Evolutionary conservation across 306 rosid species (phyloP).

Genomic region (Sphenostylis stenocarpa): DNA sequence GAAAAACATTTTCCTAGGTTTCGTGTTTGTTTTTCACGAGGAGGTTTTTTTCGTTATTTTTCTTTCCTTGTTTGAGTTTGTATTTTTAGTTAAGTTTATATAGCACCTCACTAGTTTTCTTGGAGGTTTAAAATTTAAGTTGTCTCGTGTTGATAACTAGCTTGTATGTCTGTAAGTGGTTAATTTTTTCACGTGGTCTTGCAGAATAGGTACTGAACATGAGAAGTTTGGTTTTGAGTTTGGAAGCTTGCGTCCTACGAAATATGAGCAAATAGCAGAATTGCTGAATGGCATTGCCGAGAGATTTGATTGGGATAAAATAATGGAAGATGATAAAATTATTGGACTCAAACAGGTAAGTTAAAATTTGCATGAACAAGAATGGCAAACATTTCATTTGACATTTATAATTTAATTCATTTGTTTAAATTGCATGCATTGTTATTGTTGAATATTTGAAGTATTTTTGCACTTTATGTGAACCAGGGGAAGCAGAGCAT

Average conservation of each 20-base stretch:
- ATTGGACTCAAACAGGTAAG: slow-evolving; percentile 94
- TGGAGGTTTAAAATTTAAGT: slow-evolving; percentile 13
- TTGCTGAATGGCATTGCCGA: slow-evolving; percentile 80
- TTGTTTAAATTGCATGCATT: slow-evolving; percentile 20
- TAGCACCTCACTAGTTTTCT: slow-evolving; percentile 10
- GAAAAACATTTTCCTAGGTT: slow-evolving; percentile 11
- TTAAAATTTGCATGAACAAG: slow-evolving; percentile 9
- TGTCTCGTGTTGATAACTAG: neutral
- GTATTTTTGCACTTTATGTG: slow-evolving; percentile 19
- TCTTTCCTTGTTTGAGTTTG: slow-evolving; percentile 20
- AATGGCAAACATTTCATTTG: neutral
- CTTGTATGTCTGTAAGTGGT: slow-evolving; percentile 3
- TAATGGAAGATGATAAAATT: slow-evolving; percentile 85
- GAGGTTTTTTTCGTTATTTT: neutral
- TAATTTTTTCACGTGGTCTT: slow-evolving; percentile 32
- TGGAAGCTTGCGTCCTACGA: slow-evolving; percentile 75
- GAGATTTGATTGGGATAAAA: slow-evolving; percentile 96
- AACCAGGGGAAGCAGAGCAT: slow-evolving; percentile 95
- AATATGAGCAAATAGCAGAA: slow-evolving; percentile 84
- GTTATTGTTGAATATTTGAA: slow-evolving; percentile 1
- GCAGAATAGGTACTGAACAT: slow-evolving; percentile 98
- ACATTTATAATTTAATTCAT: slow-evolving; percentile 4
- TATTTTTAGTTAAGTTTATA: neutral
- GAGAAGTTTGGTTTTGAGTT: slow-evolving; percentile 97
- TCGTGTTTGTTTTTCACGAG: too few relatives aligned